phyloP scores from a whole-genome alignment of 371 early-diverging fungal genomes.

The Sporodiniella umbellata region DNA sequence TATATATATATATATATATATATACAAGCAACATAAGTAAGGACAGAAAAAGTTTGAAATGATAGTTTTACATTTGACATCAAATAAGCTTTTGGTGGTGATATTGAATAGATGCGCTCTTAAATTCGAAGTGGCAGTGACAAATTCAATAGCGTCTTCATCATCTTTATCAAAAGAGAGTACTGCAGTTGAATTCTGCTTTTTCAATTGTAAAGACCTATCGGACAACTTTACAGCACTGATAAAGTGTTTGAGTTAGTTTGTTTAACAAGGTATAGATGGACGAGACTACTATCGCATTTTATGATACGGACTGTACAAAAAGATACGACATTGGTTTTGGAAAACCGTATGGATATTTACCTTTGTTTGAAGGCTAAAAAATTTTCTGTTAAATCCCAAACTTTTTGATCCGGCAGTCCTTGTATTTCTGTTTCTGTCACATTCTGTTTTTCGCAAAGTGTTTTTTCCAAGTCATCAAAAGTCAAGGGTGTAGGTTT shows the following conservation, averaged over 20 bases:
- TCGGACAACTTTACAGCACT: constrained; percentile 43
- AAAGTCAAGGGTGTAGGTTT: constrained; percentile 71
- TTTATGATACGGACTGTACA: no score
- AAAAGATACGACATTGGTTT: no score
- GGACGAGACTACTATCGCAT: no score
- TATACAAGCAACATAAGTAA: neutral
- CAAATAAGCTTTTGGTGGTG: constrained; percentile 74
- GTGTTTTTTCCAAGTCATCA: constrained; percentile 27
- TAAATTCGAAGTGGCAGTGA: constrained; percentile 88
- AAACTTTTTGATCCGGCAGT: constrained; percentile 66
- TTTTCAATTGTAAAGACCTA: constrained; percentile 36
- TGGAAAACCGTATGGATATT: neutral
- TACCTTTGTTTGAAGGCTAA: constrained; percentile 56
- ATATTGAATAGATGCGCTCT: constrained; percentile 84
- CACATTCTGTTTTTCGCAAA: constrained; percentile 1
- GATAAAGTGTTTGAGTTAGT: neutral
- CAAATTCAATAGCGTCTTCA: constrained; percentile 84
- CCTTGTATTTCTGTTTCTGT: constrained; percentile 2
- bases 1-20: constrained; percentile 17
- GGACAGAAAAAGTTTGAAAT: neutral
- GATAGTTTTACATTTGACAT: constrained; percentile 74
- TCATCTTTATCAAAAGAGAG: constrained; percentile 95
- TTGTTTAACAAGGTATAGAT: no score
- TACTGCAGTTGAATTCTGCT: constrained; percentile 41
- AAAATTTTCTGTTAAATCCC: constrained; percentile 60